These are phyloP conservation scores for Heracleum sosnowskyi DNA, from an alignment of 129 eudicot species.

Conservation along the genomic window DNA sequence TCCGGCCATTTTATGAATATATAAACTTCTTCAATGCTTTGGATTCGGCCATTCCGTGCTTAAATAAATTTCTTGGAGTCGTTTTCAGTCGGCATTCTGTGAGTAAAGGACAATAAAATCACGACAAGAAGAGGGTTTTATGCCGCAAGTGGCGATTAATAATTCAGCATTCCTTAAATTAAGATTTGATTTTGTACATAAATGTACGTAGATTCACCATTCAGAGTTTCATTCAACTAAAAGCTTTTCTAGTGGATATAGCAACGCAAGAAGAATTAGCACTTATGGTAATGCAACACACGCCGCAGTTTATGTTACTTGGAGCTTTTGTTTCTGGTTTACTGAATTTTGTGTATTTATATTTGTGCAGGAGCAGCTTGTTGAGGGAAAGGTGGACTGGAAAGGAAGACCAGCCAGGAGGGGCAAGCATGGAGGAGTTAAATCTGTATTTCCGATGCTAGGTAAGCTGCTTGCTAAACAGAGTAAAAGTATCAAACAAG, in stretches of 20 bases:
- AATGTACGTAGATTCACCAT: not conserved
- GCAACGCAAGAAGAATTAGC: not conserved
- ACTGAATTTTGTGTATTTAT: not conserved
- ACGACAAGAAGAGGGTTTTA: not conserved
- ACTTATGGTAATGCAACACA: not conserved
- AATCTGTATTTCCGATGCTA: constrained; percentile 29
- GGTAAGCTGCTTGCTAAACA: constrained; percentile 20
- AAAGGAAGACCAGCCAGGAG: constrained; percentile 54
- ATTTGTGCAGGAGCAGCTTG: constrained; percentile 26
- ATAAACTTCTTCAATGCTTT: too few relatives aligned
- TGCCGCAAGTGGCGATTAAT: not conserved
- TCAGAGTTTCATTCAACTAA: not conserved
- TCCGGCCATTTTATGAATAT: not conserved
- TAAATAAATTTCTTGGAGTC: not conserved
- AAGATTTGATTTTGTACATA: not conserved
- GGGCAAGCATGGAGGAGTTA: constrained; percentile 62
- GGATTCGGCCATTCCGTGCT: not conserved
- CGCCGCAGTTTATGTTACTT: too few relatives aligned
- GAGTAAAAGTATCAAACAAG: not conserved
- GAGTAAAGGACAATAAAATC: not conserved
- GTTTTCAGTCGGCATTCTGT: not conserved
- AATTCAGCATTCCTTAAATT: too few relatives aligned
- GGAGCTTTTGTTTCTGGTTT: not conserved
- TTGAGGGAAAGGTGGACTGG: constrained; percentile 76
- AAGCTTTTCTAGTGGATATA: too few relatives aligned